A percentile compares a stretch with the other conserved stretches of the same genome.
Conservation (phyloP, 257 asterid genomes). For the Verbena officinalis region DNA sequence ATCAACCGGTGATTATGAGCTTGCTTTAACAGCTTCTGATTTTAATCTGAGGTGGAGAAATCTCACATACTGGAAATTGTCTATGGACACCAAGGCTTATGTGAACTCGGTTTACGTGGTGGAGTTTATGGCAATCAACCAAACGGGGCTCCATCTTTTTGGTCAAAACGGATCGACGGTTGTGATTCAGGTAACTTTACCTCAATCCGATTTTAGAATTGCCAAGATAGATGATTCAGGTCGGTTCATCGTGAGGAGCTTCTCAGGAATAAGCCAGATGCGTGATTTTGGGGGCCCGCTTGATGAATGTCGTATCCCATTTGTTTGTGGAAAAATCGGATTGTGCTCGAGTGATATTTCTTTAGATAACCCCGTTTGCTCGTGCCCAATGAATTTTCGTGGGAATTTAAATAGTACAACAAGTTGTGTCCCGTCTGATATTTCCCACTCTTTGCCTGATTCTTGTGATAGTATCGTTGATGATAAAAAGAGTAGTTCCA, state of each 20-base stretch:
- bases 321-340: conserved; percentile 56
- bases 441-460: conserved; percentile 47
- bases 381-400: conserved; percentile 55
- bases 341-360: conserved; percentile 46
- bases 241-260: conserved; percentile 52
- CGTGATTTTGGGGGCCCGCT: conserved; percentile 49
- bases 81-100: conserved; percentile 52
- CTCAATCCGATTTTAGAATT: conserved; percentile 43
- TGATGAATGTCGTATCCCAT: conserved; percentile 52
- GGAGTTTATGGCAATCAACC: conserved; percentile 47
- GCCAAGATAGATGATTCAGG: conserved; percentile 60
- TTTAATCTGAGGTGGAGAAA: conserved; percentile 51
- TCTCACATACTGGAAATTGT: conserved; percentile 56
- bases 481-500: conserved; percentile 14
- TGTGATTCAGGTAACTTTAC: conserved; percentile 45
- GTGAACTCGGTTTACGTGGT: conserved; percentile 35
- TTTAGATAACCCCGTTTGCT: conserved; percentile 43
- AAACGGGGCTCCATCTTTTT: conserved; percentile 56
- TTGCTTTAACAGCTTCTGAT: conserved; percentile 49
- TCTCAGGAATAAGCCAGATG: conserved; percentile 30
- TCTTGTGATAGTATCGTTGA: conserved; percentile 54
- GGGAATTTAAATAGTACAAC: conserved; percentile 31
- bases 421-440: conserved; percentile 49
- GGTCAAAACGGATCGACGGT: conserved; percentile 47
- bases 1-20: conserved; percentile 46